These are phyloP conservation scores for Cystofilobasidium capitatum DNA, from an alignment of 768 basidiomycete genomes.

Conservation along the genomic window DNA sequence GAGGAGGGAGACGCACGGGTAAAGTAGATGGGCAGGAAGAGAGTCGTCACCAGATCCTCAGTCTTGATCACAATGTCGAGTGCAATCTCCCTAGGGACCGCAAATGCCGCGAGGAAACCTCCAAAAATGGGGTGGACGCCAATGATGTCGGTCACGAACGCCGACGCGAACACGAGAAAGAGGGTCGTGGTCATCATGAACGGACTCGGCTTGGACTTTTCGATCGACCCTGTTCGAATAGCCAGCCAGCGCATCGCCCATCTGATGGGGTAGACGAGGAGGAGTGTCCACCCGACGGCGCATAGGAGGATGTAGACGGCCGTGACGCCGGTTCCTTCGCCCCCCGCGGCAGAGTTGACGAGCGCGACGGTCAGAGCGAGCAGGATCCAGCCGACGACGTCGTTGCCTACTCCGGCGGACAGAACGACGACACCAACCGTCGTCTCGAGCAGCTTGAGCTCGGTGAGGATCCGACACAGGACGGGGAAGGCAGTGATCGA, in stretches of 20 bases:
- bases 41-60: slow-evolving; percentile 71
- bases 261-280: slow-evolving; percentile 14
- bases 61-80: slow-evolving; percentile 60
- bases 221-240: slow-evolving; percentile 58
- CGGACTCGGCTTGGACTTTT: slow-evolving; percentile 60
- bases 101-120: slow-evolving; percentile 22
- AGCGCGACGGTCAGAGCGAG: slow-evolving; percentile 75
- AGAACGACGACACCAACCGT: slow-evolving; percentile 74
- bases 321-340: slow-evolving; percentile 44
- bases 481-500: slow-evolving; percentile 66
- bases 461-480: slow-evolving; percentile 72
- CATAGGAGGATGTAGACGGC: slow-evolving; percentile 73
- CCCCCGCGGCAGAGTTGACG: slow-evolving; percentile 58
- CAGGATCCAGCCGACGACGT: slow-evolving; percentile 63
- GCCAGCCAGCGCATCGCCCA: slow-evolving; percentile 59
- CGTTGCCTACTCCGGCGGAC: slow-evolving; percentile 74
- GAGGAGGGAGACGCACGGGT: not conserved
- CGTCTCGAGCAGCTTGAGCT: slow-evolving; percentile 69
- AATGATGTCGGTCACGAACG: slow-evolving; percentile 79
- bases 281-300: slow-evolving; percentile 53
- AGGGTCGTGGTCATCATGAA: slow-evolving; percentile 70
- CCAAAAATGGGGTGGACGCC: slow-evolving; percentile 45
- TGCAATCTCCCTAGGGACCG: slow-evolving; percentile 64
- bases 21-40: slow-evolving; percentile 57
- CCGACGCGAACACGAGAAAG: slow-evolving; percentile 60